Base-by-base conservation (phyloP, 2,329 filamentous ascomycete species). In the Aspergillus niger region DNA sequence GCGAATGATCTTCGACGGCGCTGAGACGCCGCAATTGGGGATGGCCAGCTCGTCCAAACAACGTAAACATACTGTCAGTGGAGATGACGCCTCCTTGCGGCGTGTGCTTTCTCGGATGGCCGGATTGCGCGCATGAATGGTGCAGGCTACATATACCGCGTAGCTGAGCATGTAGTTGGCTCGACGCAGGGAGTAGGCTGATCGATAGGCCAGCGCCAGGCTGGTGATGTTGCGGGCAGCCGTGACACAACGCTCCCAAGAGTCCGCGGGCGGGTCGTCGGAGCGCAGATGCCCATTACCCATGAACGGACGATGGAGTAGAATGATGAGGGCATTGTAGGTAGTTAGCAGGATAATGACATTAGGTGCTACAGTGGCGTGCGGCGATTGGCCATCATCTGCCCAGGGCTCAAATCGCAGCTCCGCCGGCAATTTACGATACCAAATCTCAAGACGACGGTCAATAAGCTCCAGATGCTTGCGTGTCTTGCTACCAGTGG, bases 271-370 rank as follows among this genome's bases (percentile, higher is more conserved):
- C 5, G 48, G 28, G 3, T 22, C 24, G 5, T 13, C 67, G 65
- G 66, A 66, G 43, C 69, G 66, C 3, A 73, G 64, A 55, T 75
- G 71, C 8, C 71, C 71, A 48, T 71, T 66, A 4, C 65, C 74
- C 0, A 80, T 72, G 63, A 81, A 81, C 1, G 80, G 78, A 1
- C 79, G 76, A 58, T 82, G 78, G 8, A 82, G 72, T 0, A 82
- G 70, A 49, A 82, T 81, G 8, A 75, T 72, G 11, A 82, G 71
- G 4, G 78, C 75, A 60, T 81, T 70, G 62, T 79, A 81, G 66
- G 74, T 69, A 17, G 67, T 67, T 55, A 72, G 69, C 15, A 76
- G 57, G 20, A 71, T 68, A 56, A 76, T 70, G n/a, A 72, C 60
- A 59, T 75, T 76, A 13, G 72, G 71, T 5, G 68, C 65, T 15